Base-by-base conservation (phyloP, 768 basidiomycete species). In the Naganishia kalamii region DNA sequence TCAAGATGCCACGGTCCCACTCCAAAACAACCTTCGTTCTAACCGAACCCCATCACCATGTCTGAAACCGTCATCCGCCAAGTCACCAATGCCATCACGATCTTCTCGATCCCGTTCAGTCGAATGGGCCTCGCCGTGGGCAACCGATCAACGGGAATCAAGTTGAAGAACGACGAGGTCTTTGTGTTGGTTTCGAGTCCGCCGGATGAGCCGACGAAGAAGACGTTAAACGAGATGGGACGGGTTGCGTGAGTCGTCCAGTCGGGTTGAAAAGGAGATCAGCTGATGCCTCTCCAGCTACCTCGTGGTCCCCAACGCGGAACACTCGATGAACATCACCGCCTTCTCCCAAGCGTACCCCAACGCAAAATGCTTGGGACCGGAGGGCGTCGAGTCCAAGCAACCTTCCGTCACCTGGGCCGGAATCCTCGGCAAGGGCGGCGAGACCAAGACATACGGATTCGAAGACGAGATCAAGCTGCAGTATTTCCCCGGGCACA, bases 101-200 rank as follows among this genome's bases (percentile, higher is more conserved):
- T 74, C 33, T 76, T 80, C 70, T 77, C 74, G 11, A 73, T 75
- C 48, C 81, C 81, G 50, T 79, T 79, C 51, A 72, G 83, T 13
- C 83, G 89, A 46, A 84, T 83, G 65, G 84, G 85, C 10, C 70
- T 90, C 17, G 88, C 89, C 3, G 79, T 92, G 30, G 92, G 92
- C 0, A 90, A 90, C 21, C 81, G 92, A 48, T 86, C 89, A 7
- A 93, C 90, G 0, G 92, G 90, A 0, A 81, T 93, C 70, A 84
- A 82, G 76, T 81, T 92, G 25, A 77, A 78, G 41, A 82, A 83
- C 54, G 85, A 87, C 40, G 85, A 84, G 13, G 85, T 92, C 29
- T 92, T 89, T 85, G 81, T 92, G 13, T 80, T 90, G n/a, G 90
- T 88, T 0, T 90, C 89, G 0, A 87, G 87, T 8, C 87, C 88